A percentile compares a stretch with the other conserved stretches of the same genome.
These are phyloP conservation scores for Phylloporus scabripes DNA, from an alignment of 768 basidiomycete genomes.

Conservation along the genomic window DNA sequence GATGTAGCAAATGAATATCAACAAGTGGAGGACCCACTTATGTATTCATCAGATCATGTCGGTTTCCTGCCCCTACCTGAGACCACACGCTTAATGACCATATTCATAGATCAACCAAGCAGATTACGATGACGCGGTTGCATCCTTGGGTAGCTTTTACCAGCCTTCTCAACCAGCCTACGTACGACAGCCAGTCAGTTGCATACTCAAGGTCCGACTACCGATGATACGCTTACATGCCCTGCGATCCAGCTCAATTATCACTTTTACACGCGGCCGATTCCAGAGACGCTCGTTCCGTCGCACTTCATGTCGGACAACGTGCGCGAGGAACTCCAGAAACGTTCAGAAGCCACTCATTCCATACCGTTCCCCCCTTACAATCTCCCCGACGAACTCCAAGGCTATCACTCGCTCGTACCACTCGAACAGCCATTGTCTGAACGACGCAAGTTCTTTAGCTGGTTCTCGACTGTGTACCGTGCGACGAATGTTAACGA, in stretches of 20 bases:
- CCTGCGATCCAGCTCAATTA: slow-evolving; percentile 66
- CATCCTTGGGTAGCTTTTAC: slow-evolving; percentile 35
- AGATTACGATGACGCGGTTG: slow-evolving; percentile 28
- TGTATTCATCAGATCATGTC: slow-evolving; percentile 21
- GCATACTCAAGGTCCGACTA: slow-evolving; percentile 1
- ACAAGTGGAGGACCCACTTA: slow-evolving; percentile 14
- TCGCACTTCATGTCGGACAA: slow-evolving; percentile 85
- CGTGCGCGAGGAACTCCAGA: slow-evolving; percentile 54
- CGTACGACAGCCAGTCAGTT: slow-evolving; percentile 63
- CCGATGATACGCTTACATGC: not conserved
- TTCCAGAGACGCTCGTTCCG: slow-evolving; percentile 50
- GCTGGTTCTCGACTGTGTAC: slow-evolving; percentile 81
- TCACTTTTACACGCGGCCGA: slow-evolving; percentile 78
- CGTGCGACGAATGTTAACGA: slow-evolving; percentile 73
- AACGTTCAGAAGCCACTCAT: slow-evolving; percentile 41
- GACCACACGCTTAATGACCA: not conserved
- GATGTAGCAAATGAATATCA: slow-evolving; percentile 19
- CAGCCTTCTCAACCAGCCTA: slow-evolving; percentile 40
- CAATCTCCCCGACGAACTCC: slow-evolving; percentile 77
- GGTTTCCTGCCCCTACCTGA: slow-evolving; percentile 5
- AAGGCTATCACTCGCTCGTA: slow-evolving; percentile 84
- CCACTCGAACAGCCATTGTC: slow-evolving; percentile 59
- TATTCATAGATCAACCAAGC: slow-evolving; percentile 14
- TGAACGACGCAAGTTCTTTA: slow-evolving; percentile 70
- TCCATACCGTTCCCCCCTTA: slow-evolving; percentile 39